These are phyloP conservation scores for Phytophthora uliginosa DNA, from an alignment of 352 stramenopile genomes.

Conservation along the genomic window DNA sequence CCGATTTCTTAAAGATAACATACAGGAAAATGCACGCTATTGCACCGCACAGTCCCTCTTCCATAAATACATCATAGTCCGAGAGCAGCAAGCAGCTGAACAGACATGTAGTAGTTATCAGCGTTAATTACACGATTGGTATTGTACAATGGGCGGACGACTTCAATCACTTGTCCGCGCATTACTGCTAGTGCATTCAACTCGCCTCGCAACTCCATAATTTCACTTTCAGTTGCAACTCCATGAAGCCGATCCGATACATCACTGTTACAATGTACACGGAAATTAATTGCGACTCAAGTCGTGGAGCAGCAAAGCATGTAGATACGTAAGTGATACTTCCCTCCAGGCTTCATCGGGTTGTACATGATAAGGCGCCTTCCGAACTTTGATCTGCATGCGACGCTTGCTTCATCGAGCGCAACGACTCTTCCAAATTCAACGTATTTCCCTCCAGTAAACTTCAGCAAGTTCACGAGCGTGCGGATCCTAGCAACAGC, in stretches of 20 bases:
- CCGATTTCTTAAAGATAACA: too few species aligned
- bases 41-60: too few species aligned
- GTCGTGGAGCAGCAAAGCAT: constrained; percentile 38
- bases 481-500: not conserved
- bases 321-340: constrained; percentile 51
- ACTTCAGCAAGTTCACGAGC: constrained; percentile 41
- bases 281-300: constrained; percentile 40
- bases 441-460: constrained; percentile 31
- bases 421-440: constrained; percentile 31
- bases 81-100: too few species aligned
- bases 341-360: constrained; percentile 30
- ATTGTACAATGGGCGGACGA: too few species aligned
- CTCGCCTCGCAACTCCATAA: not conserved
- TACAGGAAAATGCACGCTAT: too few species aligned
- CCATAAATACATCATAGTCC: too few species aligned
- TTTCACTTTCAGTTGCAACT: constrained; percentile 1
- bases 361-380: constrained; percentile 42
- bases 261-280: constrained; percentile 33
- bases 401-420: constrained; percentile 39
- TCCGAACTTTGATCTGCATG: constrained; percentile 35
- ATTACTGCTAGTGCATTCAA: too few species aligned
- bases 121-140: too few species aligned
- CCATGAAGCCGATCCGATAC: constrained; percentile 29
- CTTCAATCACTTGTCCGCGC: too few species aligned
- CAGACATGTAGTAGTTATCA: too few species aligned